Conservation (phyloP, 2,329 filamentous ascomycete species). For the Phaeomoniella chlamydospora region DNA sequence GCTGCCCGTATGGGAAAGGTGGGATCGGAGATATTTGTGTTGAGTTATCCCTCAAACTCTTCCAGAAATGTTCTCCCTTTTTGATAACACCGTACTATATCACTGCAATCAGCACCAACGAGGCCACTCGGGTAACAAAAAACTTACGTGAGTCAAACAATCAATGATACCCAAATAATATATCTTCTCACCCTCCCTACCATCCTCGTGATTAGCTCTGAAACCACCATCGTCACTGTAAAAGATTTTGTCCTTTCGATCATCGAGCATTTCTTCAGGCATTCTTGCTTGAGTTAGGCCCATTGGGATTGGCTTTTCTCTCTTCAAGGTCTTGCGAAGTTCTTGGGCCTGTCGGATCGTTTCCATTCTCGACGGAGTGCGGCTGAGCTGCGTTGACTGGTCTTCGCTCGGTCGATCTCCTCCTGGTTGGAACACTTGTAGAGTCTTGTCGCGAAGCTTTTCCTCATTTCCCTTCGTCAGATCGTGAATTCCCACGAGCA, state of each 20-base stretch:
- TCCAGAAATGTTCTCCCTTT: conserved; percentile 93
- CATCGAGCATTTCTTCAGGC: conserved; percentile 74
- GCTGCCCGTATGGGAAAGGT: conserved; percentile 79
- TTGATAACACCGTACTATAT: conserved; percentile 81
- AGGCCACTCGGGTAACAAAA: conserved; percentile 2
- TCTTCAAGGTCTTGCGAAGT: conserved; percentile 79
- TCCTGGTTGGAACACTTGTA: conserved; percentile 87
- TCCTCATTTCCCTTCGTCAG: conserved; percentile 84
- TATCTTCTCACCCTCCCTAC: conserved; percentile 72
- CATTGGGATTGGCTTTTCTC: conserved; percentile 86
- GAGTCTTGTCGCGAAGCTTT: conserved; percentile 74
- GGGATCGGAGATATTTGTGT: conserved; percentile 85
- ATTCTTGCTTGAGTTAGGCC: conserved; percentile 69
- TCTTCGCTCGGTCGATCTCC: conserved; percentile 52
- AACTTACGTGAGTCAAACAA: conserved; percentile 84
- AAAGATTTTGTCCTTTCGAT: conserved; percentile 66
- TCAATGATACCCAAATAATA: conserved; percentile 99
- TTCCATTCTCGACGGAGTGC: conserved; percentile 88
- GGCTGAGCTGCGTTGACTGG: conserved; percentile 53
- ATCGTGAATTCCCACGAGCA: conserved; percentile 90
- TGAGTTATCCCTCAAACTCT: conserved; percentile 72
- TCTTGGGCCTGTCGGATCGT: conserved; percentile 83
- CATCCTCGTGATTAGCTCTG: conserved; percentile 81
- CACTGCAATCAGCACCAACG: too few species aligned
- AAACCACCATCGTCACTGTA: conserved; percentile 91